Evolutionary conservation across 257 asterid species (phyloP).

Genomic region (Rehmannia glutinosa): DNA sequence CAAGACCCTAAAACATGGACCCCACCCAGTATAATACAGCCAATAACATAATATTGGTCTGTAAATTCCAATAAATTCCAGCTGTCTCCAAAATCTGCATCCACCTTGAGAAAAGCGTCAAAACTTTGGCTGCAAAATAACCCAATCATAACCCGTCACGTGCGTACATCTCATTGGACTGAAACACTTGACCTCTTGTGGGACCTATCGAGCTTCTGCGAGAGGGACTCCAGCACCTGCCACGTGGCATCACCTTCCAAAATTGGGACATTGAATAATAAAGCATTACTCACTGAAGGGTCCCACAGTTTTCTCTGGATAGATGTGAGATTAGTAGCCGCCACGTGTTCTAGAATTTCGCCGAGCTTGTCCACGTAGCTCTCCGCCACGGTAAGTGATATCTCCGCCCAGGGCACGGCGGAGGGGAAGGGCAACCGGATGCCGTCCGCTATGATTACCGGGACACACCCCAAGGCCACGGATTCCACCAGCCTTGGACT

Average conservation of each 20-base stretch:
- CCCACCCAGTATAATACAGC: constrained; percentile 10
- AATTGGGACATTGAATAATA: too few relatives aligned
- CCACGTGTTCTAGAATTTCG: constrained; percentile 58
- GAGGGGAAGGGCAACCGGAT: constrained; percentile 65
- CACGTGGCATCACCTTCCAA: too few relatives aligned
- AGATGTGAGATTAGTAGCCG: constrained; percentile 54
- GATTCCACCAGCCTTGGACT: constrained; percentile 86
- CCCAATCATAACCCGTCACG: too few relatives aligned
- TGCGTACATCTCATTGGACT: constrained; percentile 47
- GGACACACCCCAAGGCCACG: constrained; percentile 92
- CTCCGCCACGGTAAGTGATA: constrained; percentile 76
- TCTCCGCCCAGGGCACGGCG: constrained; percentile 68
- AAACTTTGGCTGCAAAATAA: constrained; percentile 16
- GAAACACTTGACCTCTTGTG: too few relatives aligned
- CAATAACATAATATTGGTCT: neutral
- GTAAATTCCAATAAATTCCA: constrained; percentile 26
- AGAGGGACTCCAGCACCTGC: too few relatives aligned
- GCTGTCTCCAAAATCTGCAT: constrained; percentile 40
- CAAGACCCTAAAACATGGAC: neutral
- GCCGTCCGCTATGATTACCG: constrained; percentile 79
- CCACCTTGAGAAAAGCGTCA: constrained; percentile 4
- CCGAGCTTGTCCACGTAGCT: constrained; percentile 57
- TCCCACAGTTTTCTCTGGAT: too few relatives aligned
- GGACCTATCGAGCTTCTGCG: too few relatives aligned
- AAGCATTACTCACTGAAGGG: too few relatives aligned